Evolutionary conservation across 768 basidiomycete species (phyloP).

Genomic region (Suillus cothurnatus): DNA sequence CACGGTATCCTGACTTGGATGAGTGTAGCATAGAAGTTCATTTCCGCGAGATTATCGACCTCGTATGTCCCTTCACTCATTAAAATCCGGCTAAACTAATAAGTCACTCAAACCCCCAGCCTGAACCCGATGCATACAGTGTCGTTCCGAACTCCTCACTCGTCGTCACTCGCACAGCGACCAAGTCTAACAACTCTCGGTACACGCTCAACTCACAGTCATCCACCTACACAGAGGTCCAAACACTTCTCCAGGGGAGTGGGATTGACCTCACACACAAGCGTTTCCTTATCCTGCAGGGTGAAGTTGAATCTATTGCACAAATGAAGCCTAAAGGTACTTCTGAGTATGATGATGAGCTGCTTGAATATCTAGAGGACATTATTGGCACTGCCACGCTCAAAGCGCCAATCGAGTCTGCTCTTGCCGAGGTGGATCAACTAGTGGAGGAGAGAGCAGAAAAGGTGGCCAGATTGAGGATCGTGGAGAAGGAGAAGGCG

Average conservation of each 20-base stretch:
- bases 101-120: slow-evolving; percentile 47
- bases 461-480: slow-evolving; percentile 83
- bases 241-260: slow-evolving; percentile 82
- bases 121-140: slow-evolving; percentile 84
- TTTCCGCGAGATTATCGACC: slow-evolving; percentile 92
- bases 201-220: slow-evolving; percentile 85
- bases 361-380: slow-evolving; percentile 97
- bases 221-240: slow-evolving; percentile 88
- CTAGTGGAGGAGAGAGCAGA: slow-evolving; percentile 81
- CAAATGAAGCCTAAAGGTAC: slow-evolving; percentile 98
- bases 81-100: background rate
- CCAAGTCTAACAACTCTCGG: slow-evolving; percentile 84
- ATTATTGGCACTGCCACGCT: slow-evolving; percentile 95
- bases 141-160: slow-evolving; percentile 83
- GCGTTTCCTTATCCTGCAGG: slow-evolving; percentile 96
- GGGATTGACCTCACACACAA: slow-evolving; percentile 99
- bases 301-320: slow-evolving; percentile 97
- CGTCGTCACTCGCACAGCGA: slow-evolving; percentile 85
- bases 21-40: slow-evolving; percentile 94
- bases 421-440: slow-evolving; percentile 77
- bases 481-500: slow-evolving; percentile 91
- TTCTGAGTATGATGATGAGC: slow-evolving; percentile 92
- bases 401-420: slow-evolving; percentile 87
- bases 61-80: slow-evolving; percentile 51
- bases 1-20: slow-evolving; percentile 78